Percentiles rank a stretch among this genome's conserved stretches.
phyloP scores from a whole-genome alignment of 2,329 filamentous ascomycete genomes.

The Dothideomycetes sp. region DNA sequence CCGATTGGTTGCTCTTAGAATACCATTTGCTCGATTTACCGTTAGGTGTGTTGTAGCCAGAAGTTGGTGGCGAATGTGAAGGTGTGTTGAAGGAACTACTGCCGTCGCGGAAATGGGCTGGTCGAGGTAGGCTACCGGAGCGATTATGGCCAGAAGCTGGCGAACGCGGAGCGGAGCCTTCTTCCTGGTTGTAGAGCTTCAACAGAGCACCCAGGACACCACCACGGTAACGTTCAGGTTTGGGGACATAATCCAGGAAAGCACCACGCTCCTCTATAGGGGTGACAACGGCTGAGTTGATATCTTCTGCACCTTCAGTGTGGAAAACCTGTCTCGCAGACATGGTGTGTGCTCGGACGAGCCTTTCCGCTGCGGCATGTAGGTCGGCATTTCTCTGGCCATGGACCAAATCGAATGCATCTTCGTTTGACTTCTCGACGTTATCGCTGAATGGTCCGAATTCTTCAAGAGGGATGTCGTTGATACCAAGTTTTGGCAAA shows the following conservation, averaged over 20 bases:
- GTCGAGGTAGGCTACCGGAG: slow-evolving; percentile 12
- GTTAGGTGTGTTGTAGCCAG: slow-evolving; percentile 35
- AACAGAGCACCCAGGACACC: slow-evolving; percentile 66
- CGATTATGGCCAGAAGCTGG: slow-evolving; percentile 7
- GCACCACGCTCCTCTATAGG: slow-evolving; percentile 41
- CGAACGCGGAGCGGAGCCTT: no score
- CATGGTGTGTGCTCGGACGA: slow-evolving; percentile 34
- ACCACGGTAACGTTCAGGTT: slow-evolving; percentile 59
- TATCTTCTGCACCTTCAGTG: slow-evolving; percentile 20
- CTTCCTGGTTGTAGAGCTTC: slow-evolving; percentile 51
- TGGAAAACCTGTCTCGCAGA: slow-evolving; percentile 15
- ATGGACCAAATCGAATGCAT: slow-evolving; percentile 12
- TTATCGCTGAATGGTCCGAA: slow-evolving; percentile 13
- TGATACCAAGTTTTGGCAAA: slow-evolving; percentile 14
- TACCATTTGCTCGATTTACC: slow-evolving; percentile 28
- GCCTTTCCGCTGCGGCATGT: slow-evolving; percentile 35
- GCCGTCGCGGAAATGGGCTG: slow-evolving; percentile 13
- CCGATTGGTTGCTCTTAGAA: slow-evolving; percentile 28
- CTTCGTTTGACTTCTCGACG: slow-evolving; percentile 26
- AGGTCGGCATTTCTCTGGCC: slow-evolving; percentile 11
- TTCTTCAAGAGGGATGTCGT: slow-evolving; percentile 24
- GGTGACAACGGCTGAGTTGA: slow-evolving; percentile 40
- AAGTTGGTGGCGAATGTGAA: slow-evolving; percentile 33
- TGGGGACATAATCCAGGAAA: slow-evolving; percentile 55
- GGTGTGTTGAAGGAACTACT: slow-evolving; percentile 23